phyloP scores from a whole-genome alignment of 2,329 filamentous ascomycete species.

The Ceratocystis cubensis region DNA sequence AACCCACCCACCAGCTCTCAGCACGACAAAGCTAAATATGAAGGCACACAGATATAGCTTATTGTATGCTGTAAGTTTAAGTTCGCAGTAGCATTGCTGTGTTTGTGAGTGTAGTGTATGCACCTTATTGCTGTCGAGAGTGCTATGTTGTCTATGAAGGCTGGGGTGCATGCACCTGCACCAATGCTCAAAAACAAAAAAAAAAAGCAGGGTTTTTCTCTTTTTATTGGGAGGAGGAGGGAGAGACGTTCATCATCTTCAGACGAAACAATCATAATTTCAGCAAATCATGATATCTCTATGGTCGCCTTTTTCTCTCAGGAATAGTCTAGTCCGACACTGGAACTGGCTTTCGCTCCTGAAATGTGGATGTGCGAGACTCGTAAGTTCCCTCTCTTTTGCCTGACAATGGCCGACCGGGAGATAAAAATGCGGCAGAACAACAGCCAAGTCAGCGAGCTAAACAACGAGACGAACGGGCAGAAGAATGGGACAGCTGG shows the following conservation, averaged over 20 bases:
- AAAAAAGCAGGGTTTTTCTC: too few species aligned
- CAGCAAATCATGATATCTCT: neutral
- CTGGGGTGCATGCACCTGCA: too few species aligned
- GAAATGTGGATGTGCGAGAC: neutral
- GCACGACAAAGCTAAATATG: neutral
- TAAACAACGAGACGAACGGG: too few species aligned
- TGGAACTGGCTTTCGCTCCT: neutral
- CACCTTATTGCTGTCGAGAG: neutral
- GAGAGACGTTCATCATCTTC: neutral
- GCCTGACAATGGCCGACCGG: too few species aligned
- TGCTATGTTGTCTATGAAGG: too few species aligned
- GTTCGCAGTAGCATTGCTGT: neutral
- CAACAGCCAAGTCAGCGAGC: too few species aligned
- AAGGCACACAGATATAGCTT: neutral
- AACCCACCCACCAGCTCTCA: neutral
- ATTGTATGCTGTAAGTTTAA: neutral
- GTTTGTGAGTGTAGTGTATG: neutral
- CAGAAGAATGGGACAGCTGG: too few species aligned
- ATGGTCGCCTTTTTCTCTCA: neutral
- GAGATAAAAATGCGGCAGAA: too few species aligned
- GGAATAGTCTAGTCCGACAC: neutral
- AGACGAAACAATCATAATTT: conserved; percentile 6
- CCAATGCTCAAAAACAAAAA: too few species aligned
- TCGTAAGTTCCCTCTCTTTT: neutral
- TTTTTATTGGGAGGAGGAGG: too few species aligned